Conservation (phyloP, 345 rosid species). For the Rhodomyrtus tomentosa region DNA sequence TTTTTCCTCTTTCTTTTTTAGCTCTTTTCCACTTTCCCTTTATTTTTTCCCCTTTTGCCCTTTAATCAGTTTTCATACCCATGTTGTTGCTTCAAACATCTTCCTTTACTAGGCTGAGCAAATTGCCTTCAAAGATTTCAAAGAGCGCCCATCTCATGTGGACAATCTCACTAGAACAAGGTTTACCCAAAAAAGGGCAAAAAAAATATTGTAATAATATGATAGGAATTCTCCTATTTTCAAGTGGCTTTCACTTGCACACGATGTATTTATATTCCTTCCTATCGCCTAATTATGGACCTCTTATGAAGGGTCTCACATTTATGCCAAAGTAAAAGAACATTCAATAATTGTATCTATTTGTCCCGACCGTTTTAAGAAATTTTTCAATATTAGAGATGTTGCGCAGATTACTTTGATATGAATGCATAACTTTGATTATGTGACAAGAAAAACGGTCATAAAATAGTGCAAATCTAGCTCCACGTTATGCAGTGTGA, state of each 20-base stretch:
- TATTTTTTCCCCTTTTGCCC: not conserved
- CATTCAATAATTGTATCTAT: too few relatives aligned
- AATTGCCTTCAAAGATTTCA: not conserved
- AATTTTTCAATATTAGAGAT: too few relatives aligned
- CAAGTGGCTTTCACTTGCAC: not conserved
- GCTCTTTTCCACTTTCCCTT: not conserved
- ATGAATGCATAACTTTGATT: not conserved
- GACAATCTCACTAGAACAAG: not conserved
- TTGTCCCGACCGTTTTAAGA: too few relatives aligned
- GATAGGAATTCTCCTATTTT: not conserved
- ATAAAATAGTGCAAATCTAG: not conserved
- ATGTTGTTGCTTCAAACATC: not conserved
- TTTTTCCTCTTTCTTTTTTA: not conserved
- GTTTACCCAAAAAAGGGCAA: not conserved
- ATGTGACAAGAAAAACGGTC: rapidly evolving
- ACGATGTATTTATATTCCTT: not conserved
- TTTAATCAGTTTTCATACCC: not conserved
- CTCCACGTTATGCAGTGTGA: not conserved
- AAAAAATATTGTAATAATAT: not conserved
- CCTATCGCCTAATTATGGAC: not conserved
- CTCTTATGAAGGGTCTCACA: too few relatives aligned
- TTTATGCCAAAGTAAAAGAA: too few relatives aligned
- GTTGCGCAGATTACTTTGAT: not conserved
- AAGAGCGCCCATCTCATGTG: not conserved
- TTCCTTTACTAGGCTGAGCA: not conserved